phyloP scores from a whole-genome alignment of 2,329 filamentous ascomycete genomes.

The Apiospora phragmitis region DNA sequence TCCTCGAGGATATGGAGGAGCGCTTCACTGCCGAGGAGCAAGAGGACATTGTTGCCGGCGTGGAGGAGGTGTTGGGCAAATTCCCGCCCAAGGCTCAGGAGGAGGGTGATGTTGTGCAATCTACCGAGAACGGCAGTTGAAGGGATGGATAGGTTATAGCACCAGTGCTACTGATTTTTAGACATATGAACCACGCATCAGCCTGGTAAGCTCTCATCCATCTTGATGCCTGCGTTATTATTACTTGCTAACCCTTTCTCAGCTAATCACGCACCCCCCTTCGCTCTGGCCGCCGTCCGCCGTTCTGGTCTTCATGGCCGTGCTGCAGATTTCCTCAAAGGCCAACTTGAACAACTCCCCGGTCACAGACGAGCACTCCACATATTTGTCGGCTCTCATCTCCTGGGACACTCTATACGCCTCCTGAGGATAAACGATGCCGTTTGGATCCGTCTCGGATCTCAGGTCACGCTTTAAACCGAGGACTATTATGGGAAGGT shows the following conservation, averaged over 20 bases:
- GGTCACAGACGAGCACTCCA: conserved; percentile 63
- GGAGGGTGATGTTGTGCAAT: conserved; percentile 40
- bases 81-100: conserved; percentile 39
- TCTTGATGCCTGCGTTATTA: background rate
- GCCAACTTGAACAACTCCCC: conserved; percentile 58
- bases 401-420: conserved; percentile 57
- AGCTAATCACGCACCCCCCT: conserved; percentile 36
- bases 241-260: background rate
- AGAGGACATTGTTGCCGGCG: conserved; percentile 55
- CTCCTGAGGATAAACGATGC: conserved; percentile 62
- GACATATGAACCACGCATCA: background rate
- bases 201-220: background rate
- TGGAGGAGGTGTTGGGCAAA: conserved; percentile 59
- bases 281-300: conserved; percentile 53
- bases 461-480: conserved; percentile 63
- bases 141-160: background rate
- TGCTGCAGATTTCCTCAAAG: conserved; percentile 62
- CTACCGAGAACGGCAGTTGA: conserved; percentile 20
- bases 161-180: background rate
- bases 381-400: conserved; percentile 62
- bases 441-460: conserved; percentile 58
- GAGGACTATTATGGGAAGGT: conserved; percentile 55
- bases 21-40: conserved; percentile 62
- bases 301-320: conserved; percentile 50
- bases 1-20: conserved; percentile 65